These are phyloP conservation scores for Cladosporium velox DNA, from an alignment of 2,329 filamentous ascomycete genomes.

Conservation along the genomic window DNA sequence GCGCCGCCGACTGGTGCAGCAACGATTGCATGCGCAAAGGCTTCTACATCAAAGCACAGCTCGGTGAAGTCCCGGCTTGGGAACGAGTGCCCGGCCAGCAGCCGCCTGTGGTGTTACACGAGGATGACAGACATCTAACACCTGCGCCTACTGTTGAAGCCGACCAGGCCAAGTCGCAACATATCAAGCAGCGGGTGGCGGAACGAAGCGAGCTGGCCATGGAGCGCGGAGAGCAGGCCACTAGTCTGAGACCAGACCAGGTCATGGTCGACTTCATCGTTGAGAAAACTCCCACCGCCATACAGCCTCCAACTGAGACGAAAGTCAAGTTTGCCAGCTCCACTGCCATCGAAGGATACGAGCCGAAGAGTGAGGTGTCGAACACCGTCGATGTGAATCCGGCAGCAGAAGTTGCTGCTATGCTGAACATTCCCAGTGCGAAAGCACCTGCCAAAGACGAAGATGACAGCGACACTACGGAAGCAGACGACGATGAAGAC, in stretches of 20 bases:
- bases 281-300: slow-evolving; percentile 31
- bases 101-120: slow-evolving; percentile 43
- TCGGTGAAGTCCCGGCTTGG: slow-evolving; percentile 84
- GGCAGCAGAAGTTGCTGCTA: slow-evolving; percentile 10
- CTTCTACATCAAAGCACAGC: slow-evolving; percentile 84
- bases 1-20: slow-evolving; percentile 86
- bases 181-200: slow-evolving; percentile 20
- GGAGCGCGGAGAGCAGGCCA: slow-evolving; percentile 46
- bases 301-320: not conserved
- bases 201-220: slow-evolving; percentile 43
- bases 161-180: not conserved
- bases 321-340: slow-evolving; percentile 16
- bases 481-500: slow-evolving; percentile 17
- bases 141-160: not conserved
- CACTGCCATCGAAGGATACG: slow-evolving; percentile 19
- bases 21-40: slow-evolving; percentile 75
- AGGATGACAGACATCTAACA: slow-evolving; percentile 30
- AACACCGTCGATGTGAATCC: not conserved
- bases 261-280: slow-evolving; percentile 38
- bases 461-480: not conserved
- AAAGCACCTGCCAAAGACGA: not conserved
- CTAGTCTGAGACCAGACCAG: slow-evolving; percentile 33
- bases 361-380: slow-evolving; percentile 4
- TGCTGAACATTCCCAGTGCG: not conserved
- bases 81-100: slow-evolving; percentile 61